Evolutionary conservation across 768 basidiomycete genomes (phyloP), one percentile per base, ranked within the genome.

Genomic region (Amanita exitialis): DNA sequence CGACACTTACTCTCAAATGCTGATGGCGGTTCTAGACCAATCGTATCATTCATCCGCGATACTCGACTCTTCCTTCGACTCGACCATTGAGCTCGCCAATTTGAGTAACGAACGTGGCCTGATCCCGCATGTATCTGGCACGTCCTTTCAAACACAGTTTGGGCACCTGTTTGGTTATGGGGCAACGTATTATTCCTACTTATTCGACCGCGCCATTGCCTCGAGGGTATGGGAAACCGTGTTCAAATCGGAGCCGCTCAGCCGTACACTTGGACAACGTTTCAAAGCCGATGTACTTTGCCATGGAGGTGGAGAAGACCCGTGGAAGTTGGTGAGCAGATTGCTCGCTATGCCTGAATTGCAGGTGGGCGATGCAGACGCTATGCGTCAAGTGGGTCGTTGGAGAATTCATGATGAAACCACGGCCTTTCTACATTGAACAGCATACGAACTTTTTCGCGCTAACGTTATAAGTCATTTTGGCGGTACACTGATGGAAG

Each of bases 151-250:
- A 61, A 92, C 92, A 0, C 91, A 94, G 59, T 99, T 99, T 57
- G 88, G 90, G 0, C 96, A 99, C 63, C 69, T 99, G 4, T 94
- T 86, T 60, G 92, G 94, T 2, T 99, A 99, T 58, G 94, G 95
- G 4, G 93, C 95, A 12, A 96, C 92, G 0, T 99, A 99, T 63
- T 99, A 99, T 60, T 93, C 92, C 3, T 99, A 99, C 62, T 75
- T 97, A 10, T 94, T 99, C 57, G 96, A 98, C 57, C 82, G 94
- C 4, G 92, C 92, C 3, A 96, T 99, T 53, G 95, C 96, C 0
- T 88, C 88, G 5, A 78, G 86, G n/a, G 84, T 97, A 0, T 99
- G 90, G 87, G 65, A 70, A 8, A 76, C 79, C 8, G 69, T 95
- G 0, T 98, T 98, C 59, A 68, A 72, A 7, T 54, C 57, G 0